Evolutionary conservation across 2,329 filamentous ascomycete genomes (phyloP), one percentile per base, ranked within the genome.

Genomic region (Ramichloridium luteum): DNA sequence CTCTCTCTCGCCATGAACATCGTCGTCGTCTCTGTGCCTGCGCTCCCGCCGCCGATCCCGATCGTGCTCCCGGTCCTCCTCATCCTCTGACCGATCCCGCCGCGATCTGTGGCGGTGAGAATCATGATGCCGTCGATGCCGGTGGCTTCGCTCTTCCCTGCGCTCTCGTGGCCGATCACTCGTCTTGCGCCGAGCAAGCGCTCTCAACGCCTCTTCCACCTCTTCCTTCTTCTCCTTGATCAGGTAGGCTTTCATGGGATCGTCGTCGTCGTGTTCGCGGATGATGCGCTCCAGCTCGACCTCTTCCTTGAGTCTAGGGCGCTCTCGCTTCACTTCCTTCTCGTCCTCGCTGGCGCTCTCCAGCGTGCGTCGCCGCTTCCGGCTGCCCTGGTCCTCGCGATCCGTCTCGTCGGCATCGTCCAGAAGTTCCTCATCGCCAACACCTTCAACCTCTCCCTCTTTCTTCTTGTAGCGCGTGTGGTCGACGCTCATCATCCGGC

Each of bases 211-310:
- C 36, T 72, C 70, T 33, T 80, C 74, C 9, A 93, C 72, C 54
- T 93, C 83, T 53, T 84, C 83, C 58, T 81, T 85, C 68, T 96
- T 94, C 59, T 93, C 80, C 41, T 88, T 73, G 31, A 94, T 75
- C 41, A 96, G 54, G 48, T 82, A 94, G 22, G 74, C 75, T 59
- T 93, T 94, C 90, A 98, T 98, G 0, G 90, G 90, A 55, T 98
- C 90, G 39, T 96, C 88, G 14, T 94, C 86, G 43, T 96, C 90
- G 27, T 53, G 48, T 11, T 88, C 77, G 32, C 71, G 63, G 31
- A 92, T 74, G 34, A 96, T 56, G 27, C 74, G 68, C 30, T 74
- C 73, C 30, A 96, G 59, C 53, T 96, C 86, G 34, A 65, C 63
- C 60, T 96, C 86, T 51, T 94, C 86, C 38, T 74, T 79, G 8